phyloP scores from a whole-genome alignment of 2,329 filamentous ascomycete genomes.

The Tolypocladium tropicale region DNA sequence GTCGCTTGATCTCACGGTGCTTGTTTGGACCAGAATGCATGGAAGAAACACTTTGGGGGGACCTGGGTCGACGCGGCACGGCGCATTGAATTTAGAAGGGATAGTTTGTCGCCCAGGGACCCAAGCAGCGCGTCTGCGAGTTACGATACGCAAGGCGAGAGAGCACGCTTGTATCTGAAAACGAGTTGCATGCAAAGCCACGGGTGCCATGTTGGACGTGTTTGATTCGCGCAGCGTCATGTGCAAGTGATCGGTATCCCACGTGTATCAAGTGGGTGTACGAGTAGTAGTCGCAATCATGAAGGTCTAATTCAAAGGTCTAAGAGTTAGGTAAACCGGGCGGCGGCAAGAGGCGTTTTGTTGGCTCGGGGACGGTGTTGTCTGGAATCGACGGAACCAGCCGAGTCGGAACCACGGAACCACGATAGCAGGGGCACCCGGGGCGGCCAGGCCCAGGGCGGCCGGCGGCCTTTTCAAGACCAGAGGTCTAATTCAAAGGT shows the following conservation, averaged over 20 bases:
- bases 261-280: neutral
- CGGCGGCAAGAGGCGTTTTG: neutral
- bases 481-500: neutral
- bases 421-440: too few species aligned
- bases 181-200: neutral
- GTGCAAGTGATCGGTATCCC: neutral
- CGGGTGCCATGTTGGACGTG: neutral
- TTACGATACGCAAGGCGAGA: neutral
- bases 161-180: neutral
- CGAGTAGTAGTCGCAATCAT: too few species aligned
- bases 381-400: too few species aligned
- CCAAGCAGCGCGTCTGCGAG: neutral
- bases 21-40: neutral
- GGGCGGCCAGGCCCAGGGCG: too few species aligned
- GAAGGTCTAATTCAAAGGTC: neutral
- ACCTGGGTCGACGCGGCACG: neutral
- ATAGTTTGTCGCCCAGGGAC: neutral
- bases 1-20: neutral
- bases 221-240: neutral
- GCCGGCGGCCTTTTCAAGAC: too few species aligned
- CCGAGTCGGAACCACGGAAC: too few species aligned
- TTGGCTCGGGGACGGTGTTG: too few species aligned
- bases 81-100: neutral
- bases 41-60: neutral
- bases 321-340: neutral